Percentiles rank a stretch among this genome's conserved stretches.
Evolutionary conservation across 2,329 filamentous ascomycete species (phyloP).

Genomic region (Paracoccidioides lutzii): DNA sequence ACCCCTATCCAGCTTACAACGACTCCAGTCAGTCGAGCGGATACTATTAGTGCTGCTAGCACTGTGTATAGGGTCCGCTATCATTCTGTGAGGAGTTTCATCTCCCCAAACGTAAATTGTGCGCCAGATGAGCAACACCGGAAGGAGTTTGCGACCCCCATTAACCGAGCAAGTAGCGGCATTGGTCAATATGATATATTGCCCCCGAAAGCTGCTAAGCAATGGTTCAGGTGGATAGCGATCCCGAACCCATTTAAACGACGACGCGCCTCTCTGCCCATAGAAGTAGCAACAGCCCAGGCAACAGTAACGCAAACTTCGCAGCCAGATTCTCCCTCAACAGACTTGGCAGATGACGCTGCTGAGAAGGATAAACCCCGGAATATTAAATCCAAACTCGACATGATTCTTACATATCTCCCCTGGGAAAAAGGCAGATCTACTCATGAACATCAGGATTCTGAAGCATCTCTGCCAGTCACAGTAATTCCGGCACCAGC

Average conservation of each 20-base stretch:
- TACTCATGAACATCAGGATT: conserved; percentile 24
- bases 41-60: conserved; percentile 49
- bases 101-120: conserved; percentile 29
- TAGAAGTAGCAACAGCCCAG: conserved; percentile 46
- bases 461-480: conserved; percentile 38
- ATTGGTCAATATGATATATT: conserved; percentile 22
- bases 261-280: conserved; percentile 44
- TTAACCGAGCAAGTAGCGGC: conserved; percentile 6
- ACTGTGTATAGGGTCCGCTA: conserved; percentile 53
- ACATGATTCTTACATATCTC: conserved; percentile 37
- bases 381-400: conserved; percentile 33
- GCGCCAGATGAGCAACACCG: conserved; percentile 20
- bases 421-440: conserved; percentile 31
- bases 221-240: conserved; percentile 34
- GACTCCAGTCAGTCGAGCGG: conserved; percentile 47
- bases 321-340: background rate
- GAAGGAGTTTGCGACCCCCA: conserved; percentile 12
- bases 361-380: conserved; percentile 33
- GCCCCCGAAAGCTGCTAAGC: conserved; percentile 18
- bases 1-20: conserved; percentile 36
- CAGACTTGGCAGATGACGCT: background rate
- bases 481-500: conserved; percentile 50
- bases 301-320: conserved; percentile 27
- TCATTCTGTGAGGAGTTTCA: conserved; percentile 40
- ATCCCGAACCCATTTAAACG: conserved; percentile 47